Evolutionary conservation across 2,329 filamentous ascomycete species (phyloP).

Genomic region (Exserohilum turcica): DNA sequence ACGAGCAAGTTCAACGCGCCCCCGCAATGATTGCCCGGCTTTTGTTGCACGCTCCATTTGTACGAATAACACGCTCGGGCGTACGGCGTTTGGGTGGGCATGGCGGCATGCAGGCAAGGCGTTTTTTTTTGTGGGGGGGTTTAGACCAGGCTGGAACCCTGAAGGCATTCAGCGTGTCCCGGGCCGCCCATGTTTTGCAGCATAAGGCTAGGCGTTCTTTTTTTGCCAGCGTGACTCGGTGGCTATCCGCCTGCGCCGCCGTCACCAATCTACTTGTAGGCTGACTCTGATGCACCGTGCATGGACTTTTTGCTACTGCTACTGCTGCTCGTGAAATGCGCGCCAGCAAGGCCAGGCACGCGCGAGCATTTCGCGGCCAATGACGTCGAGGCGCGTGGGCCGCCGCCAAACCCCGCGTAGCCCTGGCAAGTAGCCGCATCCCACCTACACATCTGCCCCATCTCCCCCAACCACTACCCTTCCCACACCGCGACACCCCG

Average conservation of each 20-base stretch:
- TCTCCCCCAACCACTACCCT: constrained; percentile 19
- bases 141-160: constrained; percentile 21
- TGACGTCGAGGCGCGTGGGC: constrained; percentile 30
- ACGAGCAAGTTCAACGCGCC: constrained; percentile 70
- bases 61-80: constrained; percentile 18
- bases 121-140: constrained; percentile 24
- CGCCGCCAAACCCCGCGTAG: constrained; percentile 31
- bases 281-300: not conserved
- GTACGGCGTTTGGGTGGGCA: constrained; percentile 31
- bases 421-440: constrained; percentile 35
- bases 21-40: constrained; percentile 36
- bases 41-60: constrained; percentile 7
- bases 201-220: constrained; percentile 12
- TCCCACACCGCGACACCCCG: constrained; percentile 10
- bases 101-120: constrained; percentile 23
- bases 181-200: constrained; percentile 11
- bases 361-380: constrained; percentile 5
- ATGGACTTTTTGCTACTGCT: constrained; percentile 3
- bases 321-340: constrained; percentile 11
- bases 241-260: not conserved
- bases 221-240: not conserved
- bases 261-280: not conserved
- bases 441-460: constrained; percentile 19
- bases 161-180: constrained; percentile 13
- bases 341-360: not conserved